Evolutionary conservation across 2,329 filamentous ascomycete species (phyloP), one percentile per base, ranked within the genome.

Genomic region (Emergomyces africanus): DNA sequence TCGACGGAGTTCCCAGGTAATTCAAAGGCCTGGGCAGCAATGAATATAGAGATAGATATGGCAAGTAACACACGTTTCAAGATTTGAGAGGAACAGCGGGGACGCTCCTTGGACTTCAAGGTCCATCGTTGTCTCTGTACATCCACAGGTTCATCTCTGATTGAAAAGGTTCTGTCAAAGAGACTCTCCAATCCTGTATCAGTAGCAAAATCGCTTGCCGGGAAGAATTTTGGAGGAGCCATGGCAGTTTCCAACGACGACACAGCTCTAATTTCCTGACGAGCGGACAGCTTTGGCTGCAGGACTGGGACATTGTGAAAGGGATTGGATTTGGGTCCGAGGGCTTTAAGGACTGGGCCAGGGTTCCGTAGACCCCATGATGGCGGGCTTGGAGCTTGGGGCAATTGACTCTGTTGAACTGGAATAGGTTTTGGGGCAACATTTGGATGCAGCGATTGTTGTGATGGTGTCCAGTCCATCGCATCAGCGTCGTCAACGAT

Each of bases 391-490:
- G 74, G 72, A 28, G 72, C 69, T 53, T 74, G 64, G 25, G 76
- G 76, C 5, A 77, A 63, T 48, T 66, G 69, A 37, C 75, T 75
- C 61, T 73, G 70, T 28, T 62, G 66, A 51, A 66, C 65, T 48
- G 70, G 66, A 49, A 69, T 67, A 42, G 67, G 66, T 35, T 66
- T 62, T n/a, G 69, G 62, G 56, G 68, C 69, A 15, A 69, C 62
- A 6, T 55, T 71, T 37, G 70, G 70, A 50, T 66, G 67, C 23
- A 74, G 66, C 23, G 70, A 62, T 57, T 72, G 68, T 46, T 74
- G 70, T 41, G 76, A 75, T n/a, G 77, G 77, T 39, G 74, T 75
- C 77, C 77, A 79, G 61, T 79, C 77, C 77, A 79, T 79, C 48
- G 70, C 70, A 61, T 78, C 75, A 20, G 64, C 66, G 25, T 64